Percentiles rank a stretch among this genome's conserved stretches.
phyloP scores from a whole-genome alignment of 306 rosid genomes.

The Vachellia pachyceras region DNA sequence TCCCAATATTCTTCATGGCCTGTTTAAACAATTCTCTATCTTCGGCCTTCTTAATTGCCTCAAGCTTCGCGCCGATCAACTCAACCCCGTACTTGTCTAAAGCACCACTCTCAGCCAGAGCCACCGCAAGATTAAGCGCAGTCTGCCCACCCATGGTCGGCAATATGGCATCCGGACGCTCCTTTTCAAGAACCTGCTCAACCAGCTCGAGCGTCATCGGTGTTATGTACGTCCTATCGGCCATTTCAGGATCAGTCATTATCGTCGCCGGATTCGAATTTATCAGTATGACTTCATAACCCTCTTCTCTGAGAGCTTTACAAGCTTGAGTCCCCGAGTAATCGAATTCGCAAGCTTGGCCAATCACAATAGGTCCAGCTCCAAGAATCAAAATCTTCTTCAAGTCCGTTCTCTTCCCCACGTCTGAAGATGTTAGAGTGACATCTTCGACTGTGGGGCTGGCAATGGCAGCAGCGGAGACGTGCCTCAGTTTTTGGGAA shows the following conservation, averaged over 20 bases:
- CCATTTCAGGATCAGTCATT: slow-evolving; percentile 95
- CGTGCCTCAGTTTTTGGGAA: slow-evolving; percentile 27
- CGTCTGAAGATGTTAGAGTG: not conserved
- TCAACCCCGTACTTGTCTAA: slow-evolving; percentile 74
- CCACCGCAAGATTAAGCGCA: slow-evolving; percentile 84
- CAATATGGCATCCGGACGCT: slow-evolving; percentile 87
- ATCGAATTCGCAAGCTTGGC: slow-evolving; percentile 96
- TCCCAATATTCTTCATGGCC: slow-evolving; percentile 89
- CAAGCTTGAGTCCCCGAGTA: slow-evolving; percentile 98
- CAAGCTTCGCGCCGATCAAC: slow-evolving; percentile 94
- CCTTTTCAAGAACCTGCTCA: slow-evolving; percentile 79
- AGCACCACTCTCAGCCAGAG: slow-evolving; percentile 80
- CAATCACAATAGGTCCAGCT: slow-evolving; percentile 94
- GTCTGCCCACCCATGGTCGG: slow-evolving; percentile 99
- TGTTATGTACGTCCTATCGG: slow-evolving; percentile 78
- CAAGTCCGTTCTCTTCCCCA: slow-evolving; percentile 78
- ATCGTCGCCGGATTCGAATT: slow-evolving; percentile 97
- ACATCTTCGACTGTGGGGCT: not conserved
- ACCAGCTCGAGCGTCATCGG: slow-evolving; percentile 95
- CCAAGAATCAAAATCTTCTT: slow-evolving; percentile 96
- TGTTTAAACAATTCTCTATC: slow-evolving; percentile 88
- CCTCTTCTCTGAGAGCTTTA: slow-evolving; percentile 88
- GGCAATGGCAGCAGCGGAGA: not conserved
- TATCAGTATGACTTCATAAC: slow-evolving; percentile 78
- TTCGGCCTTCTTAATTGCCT: slow-evolving; percentile 87